phyloP scores from a whole-genome alignment of 1,284 basidiomycete genomes.

The Cystobasidium sp. region DNA sequence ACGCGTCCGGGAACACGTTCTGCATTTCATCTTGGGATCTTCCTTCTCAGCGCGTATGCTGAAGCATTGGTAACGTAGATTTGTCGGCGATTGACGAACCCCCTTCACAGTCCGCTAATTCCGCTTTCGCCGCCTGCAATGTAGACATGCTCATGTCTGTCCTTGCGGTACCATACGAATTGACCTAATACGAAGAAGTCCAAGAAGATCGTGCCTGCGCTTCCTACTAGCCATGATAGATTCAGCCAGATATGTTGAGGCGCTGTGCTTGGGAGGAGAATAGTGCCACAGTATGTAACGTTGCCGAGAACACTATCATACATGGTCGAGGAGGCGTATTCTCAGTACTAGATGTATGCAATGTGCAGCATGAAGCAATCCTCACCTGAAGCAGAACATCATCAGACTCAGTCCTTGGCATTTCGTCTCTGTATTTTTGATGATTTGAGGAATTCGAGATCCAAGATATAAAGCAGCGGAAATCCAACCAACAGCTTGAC shows the following conservation, averaged over 20 bases:
- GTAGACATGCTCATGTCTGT: conserved; percentile 30
- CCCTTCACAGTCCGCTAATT: conserved; percentile 33
- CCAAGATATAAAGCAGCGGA: conserved; percentile 51
- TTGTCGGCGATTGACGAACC: too few species aligned
- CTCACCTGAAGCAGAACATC: conserved; percentile 52
- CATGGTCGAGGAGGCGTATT: background rate
- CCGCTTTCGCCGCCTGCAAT: conserved; percentile 35
- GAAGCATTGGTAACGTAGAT: too few species aligned
- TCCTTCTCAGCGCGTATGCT: too few species aligned
- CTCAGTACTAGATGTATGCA: background rate
- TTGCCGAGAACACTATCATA: conserved; percentile 48
- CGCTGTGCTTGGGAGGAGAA: conserved; percentile 39
- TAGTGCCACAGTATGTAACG: conserved; percentile 51
- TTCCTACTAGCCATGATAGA: conserved; percentile 52
- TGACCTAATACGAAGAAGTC: conserved; percentile 52
- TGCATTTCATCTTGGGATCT: too few species aligned
- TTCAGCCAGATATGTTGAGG: conserved; percentile 52
- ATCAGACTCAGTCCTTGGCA: conserved; percentile 52
- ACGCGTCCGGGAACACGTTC: too few species aligned
- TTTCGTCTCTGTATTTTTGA: conserved; percentile 52
- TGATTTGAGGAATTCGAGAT: conserved; percentile 52
- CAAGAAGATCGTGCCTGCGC: conserved; percentile 52
- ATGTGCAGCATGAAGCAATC: background rate
- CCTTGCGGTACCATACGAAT: conserved; percentile 46
- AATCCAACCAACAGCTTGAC: conserved; percentile 53